Evolutionary conservation across 1,284 basidiomycete genomes (phyloP).

Genomic region (Pyrrhoderma lamaoense): DNA sequence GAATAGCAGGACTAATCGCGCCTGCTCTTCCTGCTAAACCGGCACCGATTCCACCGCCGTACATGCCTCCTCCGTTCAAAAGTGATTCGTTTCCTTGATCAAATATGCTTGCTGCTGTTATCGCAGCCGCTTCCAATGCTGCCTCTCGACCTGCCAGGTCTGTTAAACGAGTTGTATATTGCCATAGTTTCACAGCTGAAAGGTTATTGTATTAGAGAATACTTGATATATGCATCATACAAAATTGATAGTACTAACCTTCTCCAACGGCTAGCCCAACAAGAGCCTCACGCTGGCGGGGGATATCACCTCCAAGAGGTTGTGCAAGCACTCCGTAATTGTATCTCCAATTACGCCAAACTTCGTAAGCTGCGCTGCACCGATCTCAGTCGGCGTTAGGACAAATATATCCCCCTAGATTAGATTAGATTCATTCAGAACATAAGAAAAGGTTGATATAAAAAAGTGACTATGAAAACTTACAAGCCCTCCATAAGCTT

Average conservation of each 20-base stretch:
- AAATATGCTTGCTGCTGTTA: conserved; percentile 20
- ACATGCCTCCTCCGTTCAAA: conserved; percentile 1
- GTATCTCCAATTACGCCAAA: conserved; percentile 21
- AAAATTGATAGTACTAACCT: conserved; percentile 17
- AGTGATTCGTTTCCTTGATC: conserved; percentile 5
- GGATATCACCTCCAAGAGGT: conserved; percentile 20
- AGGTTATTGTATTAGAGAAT: neutral
- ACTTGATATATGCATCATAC: neutral
- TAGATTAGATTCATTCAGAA: neutral
- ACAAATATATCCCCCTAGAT: conserved; percentile 14
- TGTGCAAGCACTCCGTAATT: conserved; percentile 20
- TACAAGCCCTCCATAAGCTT: conserved; percentile 25
- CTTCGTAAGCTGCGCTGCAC: conserved; percentile 24
- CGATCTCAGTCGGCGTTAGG: conserved; percentile 20
- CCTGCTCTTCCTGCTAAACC: neutral
- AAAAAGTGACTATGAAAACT: conserved; percentile 13
- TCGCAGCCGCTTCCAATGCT: conserved; percentile 25
- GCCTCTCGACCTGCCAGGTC: conserved; percentile 24
- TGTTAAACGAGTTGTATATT: conserved; percentile 20
- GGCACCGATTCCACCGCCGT: conserved; percentile 1
- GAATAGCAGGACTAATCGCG: neutral
- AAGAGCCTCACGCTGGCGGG: conserved; percentile 22
- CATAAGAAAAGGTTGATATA: too few relatives aligned
- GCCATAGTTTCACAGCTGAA: conserved; percentile 21
- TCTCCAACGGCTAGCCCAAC: conserved; percentile 22